A percentile compares a stretch with the other conserved stretches of the same genome.
These are phyloP conservation scores for Komagataella mondaviorum DNA, from an alignment of 805 yeast genomes.

Conservation along the genomic window DNA sequence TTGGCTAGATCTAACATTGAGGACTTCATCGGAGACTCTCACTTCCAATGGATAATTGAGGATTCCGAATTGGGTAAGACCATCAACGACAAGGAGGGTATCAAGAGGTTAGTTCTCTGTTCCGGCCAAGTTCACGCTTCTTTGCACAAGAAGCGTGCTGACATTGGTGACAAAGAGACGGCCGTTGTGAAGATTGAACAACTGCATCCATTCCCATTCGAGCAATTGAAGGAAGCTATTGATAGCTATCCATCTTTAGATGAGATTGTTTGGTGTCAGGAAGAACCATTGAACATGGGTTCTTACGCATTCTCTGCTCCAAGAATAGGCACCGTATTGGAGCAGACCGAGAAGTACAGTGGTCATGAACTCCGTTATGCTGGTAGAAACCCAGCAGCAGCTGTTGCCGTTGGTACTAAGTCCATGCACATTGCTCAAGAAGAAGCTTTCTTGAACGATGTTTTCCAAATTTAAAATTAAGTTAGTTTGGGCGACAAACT, in stretches of 20 bases:
- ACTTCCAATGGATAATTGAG: slow-evolving; percentile 93
- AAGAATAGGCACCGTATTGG: slow-evolving; percentile 65
- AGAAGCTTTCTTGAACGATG: slow-evolving; percentile 71
- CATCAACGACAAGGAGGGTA: slow-evolving; percentile 66
- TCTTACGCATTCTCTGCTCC: slow-evolving; percentile 71
- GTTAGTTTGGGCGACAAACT: background rate
- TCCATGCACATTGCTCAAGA: slow-evolving; percentile 81
- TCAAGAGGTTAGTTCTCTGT: slow-evolving; percentile 74
- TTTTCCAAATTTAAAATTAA: slow-evolving; percentile 24
- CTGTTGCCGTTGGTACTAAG: slow-evolving; percentile 97
- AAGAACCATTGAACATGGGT: slow-evolving; percentile 98
- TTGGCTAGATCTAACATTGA: slow-evolving; percentile 75
- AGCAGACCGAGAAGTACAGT: slow-evolving; percentile 59
- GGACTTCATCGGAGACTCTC: slow-evolving; percentile 86
- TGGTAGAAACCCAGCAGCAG: slow-evolving; percentile 96
- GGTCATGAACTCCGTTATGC: slow-evolving; percentile 62
- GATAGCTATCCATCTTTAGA: slow-evolving; percentile 68
- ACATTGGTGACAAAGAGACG: slow-evolving; percentile 64
- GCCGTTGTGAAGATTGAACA: slow-evolving; percentile 89
- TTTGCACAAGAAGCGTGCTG: slow-evolving; percentile 76
- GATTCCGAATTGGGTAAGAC: slow-evolving; percentile 76
- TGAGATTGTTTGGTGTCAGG: slow-evolving; percentile 95
- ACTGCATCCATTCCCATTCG: slow-evolving; percentile 97
- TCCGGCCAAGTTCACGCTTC: slow-evolving; percentile 95
- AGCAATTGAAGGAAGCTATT: slow-evolving; percentile 77